A percentile compares a stretch with the other conserved stretches of the same genome.
Evolutionary conservation across 2,329 filamentous ascomycete genomes (phyloP).

Genomic region (Elsinoe perseae): DNA sequence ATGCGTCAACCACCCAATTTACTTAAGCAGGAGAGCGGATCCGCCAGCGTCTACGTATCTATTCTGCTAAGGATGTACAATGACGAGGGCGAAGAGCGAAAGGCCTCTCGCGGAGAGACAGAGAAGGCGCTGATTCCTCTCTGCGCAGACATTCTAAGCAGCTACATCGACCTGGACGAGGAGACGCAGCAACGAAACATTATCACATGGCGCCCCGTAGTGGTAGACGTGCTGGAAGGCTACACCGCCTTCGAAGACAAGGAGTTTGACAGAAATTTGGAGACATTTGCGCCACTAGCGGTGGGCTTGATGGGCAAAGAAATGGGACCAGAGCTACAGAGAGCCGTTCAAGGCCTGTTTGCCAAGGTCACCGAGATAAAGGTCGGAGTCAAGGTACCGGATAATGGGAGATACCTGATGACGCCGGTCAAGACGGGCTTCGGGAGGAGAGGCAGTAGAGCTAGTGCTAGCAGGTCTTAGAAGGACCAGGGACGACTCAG

Average conservation of each 20-base stretch:
- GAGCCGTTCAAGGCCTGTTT: slow-evolving; percentile 68
- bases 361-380: slow-evolving; percentile 73
- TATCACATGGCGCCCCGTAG: slow-evolving; percentile 90
- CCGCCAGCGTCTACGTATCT: slow-evolving; percentile 86
- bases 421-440: slow-evolving; percentile 8
- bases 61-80: slow-evolving; percentile 98
- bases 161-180: slow-evolving; percentile 80
- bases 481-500: neutral
- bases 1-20: slow-evolving; percentile 99
- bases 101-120: slow-evolving; percentile 70
- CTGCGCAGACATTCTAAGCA: slow-evolving; percentile 85
- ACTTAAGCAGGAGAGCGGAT: slow-evolving; percentile 90
- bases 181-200: slow-evolving; percentile 97
- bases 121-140: slow-evolving; percentile 89
- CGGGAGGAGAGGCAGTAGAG: slow-evolving; percentile 8
- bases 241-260: slow-evolving; percentile 74
- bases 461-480: slow-evolving; percentile 11
- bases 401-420: slow-evolving; percentile 13
- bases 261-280: slow-evolving; percentile 72
- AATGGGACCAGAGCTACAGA: slow-evolving; percentile 68
- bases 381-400: slow-evolving; percentile 32
- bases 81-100: slow-evolving; percentile 75
- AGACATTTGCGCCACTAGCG: slow-evolving; percentile 76
- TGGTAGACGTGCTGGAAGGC: slow-evolving; percentile 92
- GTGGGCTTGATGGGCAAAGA: slow-evolving; percentile 79